Evolutionary conservation across 164 flowering plant species (phyloP), one percentile per base, ranked within the genome.

Genomic region (Tetrastigma voinierianum): DNA sequence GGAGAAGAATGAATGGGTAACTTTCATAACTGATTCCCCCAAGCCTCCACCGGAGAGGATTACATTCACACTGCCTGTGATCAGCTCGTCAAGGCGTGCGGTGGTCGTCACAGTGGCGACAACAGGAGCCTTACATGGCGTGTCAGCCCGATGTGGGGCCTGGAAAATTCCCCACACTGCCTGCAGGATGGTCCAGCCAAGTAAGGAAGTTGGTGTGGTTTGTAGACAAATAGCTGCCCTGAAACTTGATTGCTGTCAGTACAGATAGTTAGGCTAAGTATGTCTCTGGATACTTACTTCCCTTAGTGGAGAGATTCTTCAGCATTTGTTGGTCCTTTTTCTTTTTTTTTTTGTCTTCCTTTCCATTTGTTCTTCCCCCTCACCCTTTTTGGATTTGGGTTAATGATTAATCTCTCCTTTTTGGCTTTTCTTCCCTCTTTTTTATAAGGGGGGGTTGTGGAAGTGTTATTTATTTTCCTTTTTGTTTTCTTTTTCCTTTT

Each of bases 51-150:
- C 91, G 0, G 91, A 88, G 80, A 74, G 93, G 62, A 88, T 88
- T 74, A 88, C 96, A 2, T 88, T 90, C 76, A 90, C 96, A 24
- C 58, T 90, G 60, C 96, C 96, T 7, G 93, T 90, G 64, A 85
- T 90, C 81, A 90, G 88, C 74, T 86, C 90, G 0, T 75, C 64
- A 81, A 87, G 70, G 91, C 88, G 45, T n/a, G 90, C 77, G 1
- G 23, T 90, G 48, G 93, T 87, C 11, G 93, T 77, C 62, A 80
- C 89, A 1, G 93, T 25, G 68, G 66, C 17, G 52, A 51, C 76
- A 90, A 88, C 91, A 16, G 89, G 84, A 55, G 82, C 90, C 21
- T 72, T 81, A 9, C 87, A 69, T 74, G 63, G 89, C 85, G 15
- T 68, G 86, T 13, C 81, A 76, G n/a, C n/a, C n/a, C 20, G 81